Percentiles rank a stretch among this genome's conserved stretches.
These are phyloP conservation scores for Fusarium siculi DNA, from an alignment of 2,329 filamentous ascomycete genomes.

Conservation along the genomic window DNA sequence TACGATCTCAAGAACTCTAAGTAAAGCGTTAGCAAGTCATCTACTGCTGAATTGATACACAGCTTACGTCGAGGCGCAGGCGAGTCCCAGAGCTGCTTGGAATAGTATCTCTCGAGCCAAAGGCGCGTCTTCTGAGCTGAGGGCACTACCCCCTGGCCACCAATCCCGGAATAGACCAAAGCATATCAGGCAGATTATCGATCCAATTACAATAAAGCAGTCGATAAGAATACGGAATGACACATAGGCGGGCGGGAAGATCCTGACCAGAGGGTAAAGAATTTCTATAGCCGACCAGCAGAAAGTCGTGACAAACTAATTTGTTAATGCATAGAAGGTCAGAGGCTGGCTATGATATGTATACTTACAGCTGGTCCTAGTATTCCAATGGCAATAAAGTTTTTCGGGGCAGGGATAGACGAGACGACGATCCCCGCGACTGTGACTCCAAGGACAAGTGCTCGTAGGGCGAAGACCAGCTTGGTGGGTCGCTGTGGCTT, in stretches of 20 bases:
- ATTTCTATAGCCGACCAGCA: neutral
- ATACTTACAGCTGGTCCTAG: neutral
- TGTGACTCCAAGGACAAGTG: neutral
- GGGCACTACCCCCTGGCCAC: neutral
- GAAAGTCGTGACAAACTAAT: neutral
- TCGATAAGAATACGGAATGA: neutral
- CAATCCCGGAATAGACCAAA: neutral
- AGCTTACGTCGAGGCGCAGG: neutral
- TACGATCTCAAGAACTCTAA: neutral
- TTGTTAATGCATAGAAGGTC: neutral
- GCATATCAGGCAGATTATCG: neutral
- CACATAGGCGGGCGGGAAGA: neutral
- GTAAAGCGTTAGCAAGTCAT: neutral
- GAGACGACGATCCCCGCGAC: neutral
- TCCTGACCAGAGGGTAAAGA: neutral
- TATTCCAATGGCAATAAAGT: neutral
- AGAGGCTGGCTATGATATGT: rapidly evolving
- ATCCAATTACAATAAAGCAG: neutral
- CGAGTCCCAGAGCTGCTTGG: neutral
- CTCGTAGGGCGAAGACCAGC: neutral
- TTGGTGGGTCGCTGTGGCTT: neutral
- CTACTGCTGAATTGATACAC: neutral
- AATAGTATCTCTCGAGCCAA: neutral
- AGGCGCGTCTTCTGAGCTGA: neutral
- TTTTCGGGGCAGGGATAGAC: neutral